Conservation (phyloP, 2,329 filamentous ascomycete species). For the Cercospora sesami region DNA sequence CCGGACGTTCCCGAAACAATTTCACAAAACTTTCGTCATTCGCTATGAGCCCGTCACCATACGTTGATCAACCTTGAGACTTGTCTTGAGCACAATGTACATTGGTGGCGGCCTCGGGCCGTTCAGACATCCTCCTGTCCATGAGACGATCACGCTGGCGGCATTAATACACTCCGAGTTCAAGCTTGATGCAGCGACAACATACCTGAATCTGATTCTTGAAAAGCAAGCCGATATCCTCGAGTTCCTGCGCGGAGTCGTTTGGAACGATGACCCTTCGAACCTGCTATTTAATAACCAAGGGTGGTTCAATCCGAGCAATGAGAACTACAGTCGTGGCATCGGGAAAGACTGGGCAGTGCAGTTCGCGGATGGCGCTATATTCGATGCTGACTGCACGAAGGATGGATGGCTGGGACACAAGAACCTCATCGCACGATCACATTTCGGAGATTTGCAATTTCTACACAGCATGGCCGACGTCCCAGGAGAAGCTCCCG, state of each 20-base stretch:
- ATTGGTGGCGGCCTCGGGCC: constrained; percentile 12
- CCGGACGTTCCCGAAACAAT: background rate
- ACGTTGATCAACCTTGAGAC: background rate
- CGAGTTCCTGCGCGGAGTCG: constrained; percentile 13
- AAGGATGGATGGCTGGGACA: constrained; percentile 15
- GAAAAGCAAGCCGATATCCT: constrained; percentile 9
- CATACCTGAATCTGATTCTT: constrained; percentile 5
- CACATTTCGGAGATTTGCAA: constrained; percentile 16
- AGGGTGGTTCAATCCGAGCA: constrained; percentile 4
- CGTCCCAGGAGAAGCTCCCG: background rate
- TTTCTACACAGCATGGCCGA: constrained; percentile 18
- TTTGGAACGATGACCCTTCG: constrained; percentile 16
- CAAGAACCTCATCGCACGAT: constrained; percentile 15
- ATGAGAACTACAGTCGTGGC: constrained; percentile 13
- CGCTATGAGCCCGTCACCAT: background rate
- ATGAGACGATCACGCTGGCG: constrained; percentile 12
- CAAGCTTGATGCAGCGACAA: constrained; percentile 10
- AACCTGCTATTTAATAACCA: constrained; percentile 13
- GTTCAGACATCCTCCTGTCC: constrained; percentile 10
- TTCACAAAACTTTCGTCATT: background rate
- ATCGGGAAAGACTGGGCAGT: constrained; percentile 14
- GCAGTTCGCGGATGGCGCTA: constrained; percentile 10
- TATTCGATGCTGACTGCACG: constrained; percentile 4
- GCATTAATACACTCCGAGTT: constrained; percentile 11
- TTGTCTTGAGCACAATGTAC: constrained; percentile 7